These are phyloP conservation scores for Russula vinacea DNA, from an alignment of 768 basidiomycete genomes.

Conservation along the genomic window DNA sequence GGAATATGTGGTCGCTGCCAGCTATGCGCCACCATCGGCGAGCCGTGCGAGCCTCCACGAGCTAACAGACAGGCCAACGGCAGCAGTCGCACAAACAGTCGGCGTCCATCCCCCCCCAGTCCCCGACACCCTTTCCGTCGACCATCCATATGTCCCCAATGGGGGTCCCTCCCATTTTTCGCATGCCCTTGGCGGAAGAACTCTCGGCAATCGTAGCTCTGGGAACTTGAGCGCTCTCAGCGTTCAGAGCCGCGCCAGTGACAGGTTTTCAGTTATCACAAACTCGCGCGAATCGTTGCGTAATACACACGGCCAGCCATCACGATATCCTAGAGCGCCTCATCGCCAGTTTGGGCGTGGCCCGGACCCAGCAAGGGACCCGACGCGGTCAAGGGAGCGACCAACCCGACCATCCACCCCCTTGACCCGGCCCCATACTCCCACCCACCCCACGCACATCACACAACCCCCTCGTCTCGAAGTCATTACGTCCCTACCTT, in stretches of 20 bases:
- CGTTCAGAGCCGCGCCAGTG: constrained; percentile 7
- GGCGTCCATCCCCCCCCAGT: too few relatives aligned
- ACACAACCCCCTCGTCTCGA: neutral
- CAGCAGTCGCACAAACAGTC: too few relatives aligned
- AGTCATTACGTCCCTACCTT: neutral
- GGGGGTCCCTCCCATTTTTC: too few relatives aligned
- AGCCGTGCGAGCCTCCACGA: neutral
- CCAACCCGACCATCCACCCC: constrained; percentile 6
- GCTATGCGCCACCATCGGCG: constrained; percentile 9
- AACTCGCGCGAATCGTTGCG: constrained; percentile 8
- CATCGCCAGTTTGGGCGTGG: constrained; percentile 19
- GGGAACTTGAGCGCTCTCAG: too few relatives aligned
- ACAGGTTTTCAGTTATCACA: constrained; percentile 3
- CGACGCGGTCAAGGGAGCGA: constrained; percentile 2
- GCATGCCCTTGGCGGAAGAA: too few relatives aligned
- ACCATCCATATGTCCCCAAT: too few relatives aligned
- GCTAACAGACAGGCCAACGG: too few relatives aligned
- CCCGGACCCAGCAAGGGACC: neutral
- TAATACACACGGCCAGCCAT: neutral
- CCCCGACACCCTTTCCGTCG: too few relatives aligned
- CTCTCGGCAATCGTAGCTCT: too few relatives aligned
- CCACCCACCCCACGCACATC: neutral
- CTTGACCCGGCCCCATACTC: neutral
- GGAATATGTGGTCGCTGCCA: constrained; percentile 13
- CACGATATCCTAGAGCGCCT: constrained; percentile 1